These are phyloP conservation scores for Entomortierella beljakovae DNA, from an alignment of 192 early-diverging fungal genomes.

Conservation along the genomic window DNA sequence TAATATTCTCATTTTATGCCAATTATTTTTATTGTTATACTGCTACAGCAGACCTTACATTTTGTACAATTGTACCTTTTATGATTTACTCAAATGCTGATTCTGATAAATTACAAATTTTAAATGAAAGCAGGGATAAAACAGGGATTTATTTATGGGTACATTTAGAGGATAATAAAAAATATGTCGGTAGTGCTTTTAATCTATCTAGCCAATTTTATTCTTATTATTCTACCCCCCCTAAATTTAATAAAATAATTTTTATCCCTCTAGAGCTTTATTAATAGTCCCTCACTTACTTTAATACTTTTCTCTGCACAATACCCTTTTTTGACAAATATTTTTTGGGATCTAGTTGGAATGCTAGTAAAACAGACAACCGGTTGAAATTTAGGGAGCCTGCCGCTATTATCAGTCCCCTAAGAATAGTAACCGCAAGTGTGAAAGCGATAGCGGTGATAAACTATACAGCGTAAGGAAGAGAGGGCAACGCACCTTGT, in stretches of 20 bases:
- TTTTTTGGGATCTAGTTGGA: background rate
- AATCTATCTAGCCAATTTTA: slow-evolving; percentile 14
- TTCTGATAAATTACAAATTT: slow-evolving; percentile 2
- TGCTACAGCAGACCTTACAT: no score
- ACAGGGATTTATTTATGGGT: slow-evolving; percentile 5
- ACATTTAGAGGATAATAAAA: slow-evolving; percentile 8
- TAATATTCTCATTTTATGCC: no score
- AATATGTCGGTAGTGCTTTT: slow-evolving; percentile 7
- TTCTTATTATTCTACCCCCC: background rate
- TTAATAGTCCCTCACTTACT: no score
- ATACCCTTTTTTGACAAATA: background rate
- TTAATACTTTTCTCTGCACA: slow-evolving; percentile 1
- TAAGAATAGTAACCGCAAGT: slow-evolving; percentile 2
- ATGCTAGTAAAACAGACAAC: background rate
- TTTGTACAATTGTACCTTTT: no score
- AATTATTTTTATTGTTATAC: no score
- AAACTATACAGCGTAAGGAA: background rate
- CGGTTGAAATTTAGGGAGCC: background rate
- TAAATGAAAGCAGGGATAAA: slow-evolving; percentile 6
- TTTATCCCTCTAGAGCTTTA: no score
- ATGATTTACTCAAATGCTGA: no score
- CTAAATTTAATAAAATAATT: background rate
- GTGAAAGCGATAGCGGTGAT: slow-evolving; percentile 1
- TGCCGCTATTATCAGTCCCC: background rate
- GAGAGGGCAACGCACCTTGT: no score